phyloP scores from a whole-genome alignment of 2,329 filamentous ascomycete species.

The Fusarium paranaense region DNA sequence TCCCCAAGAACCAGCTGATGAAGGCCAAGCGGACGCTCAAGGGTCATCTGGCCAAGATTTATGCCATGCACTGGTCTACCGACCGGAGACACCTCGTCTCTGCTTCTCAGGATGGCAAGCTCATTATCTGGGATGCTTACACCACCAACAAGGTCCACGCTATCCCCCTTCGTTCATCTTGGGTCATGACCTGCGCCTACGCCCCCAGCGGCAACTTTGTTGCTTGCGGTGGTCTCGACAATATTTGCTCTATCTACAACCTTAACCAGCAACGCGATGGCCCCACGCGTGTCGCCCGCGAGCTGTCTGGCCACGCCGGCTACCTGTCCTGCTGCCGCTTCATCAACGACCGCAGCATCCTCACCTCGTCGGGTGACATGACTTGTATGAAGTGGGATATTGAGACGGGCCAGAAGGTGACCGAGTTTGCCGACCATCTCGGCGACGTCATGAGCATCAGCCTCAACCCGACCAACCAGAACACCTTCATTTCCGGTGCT shows the following conservation, averaged over 20 bases:
- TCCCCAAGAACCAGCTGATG: slow-evolving; percentile 93
- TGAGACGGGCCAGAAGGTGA: slow-evolving; percentile 95
- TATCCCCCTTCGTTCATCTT: slow-evolving; percentile 95
- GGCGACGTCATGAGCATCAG: slow-evolving; percentile 99
- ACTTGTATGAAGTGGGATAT: slow-evolving; percentile 99
- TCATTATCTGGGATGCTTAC: slow-evolving; percentile 99
- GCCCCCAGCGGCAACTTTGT: slow-evolving; percentile 98
- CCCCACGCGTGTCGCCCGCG: slow-evolving; percentile 94
- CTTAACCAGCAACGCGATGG: slow-evolving; percentile 93
- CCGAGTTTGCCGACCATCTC: slow-evolving; percentile 97
- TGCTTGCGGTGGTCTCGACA: slow-evolving; percentile 97
- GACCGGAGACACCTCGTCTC: slow-evolving; percentile 97
- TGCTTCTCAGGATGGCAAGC: slow-evolving; percentile 97
- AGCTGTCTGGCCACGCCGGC: slow-evolving; percentile 95
- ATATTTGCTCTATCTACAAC: slow-evolving; percentile 99
- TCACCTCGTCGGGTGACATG: slow-evolving; percentile 99
- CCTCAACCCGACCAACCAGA: slow-evolving; percentile 98
- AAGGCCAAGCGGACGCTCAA: slow-evolving; percentile 97
- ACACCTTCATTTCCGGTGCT: slow-evolving; percentile 98
- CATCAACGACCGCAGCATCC: slow-evolving; percentile 97
- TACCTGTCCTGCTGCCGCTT: slow-evolving; percentile 99
- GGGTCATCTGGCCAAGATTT: slow-evolving; percentile 98
- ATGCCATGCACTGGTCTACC: slow-evolving; percentile 99
- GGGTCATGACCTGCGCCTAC: slow-evolving; percentile 99
- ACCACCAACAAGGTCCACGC: slow-evolving; percentile 99